Evolutionary conservation across 176 grass and related monocot species (phyloP), one percentile per base, ranked within the genome.

Genomic region (Panicum miliaceum): DNA sequence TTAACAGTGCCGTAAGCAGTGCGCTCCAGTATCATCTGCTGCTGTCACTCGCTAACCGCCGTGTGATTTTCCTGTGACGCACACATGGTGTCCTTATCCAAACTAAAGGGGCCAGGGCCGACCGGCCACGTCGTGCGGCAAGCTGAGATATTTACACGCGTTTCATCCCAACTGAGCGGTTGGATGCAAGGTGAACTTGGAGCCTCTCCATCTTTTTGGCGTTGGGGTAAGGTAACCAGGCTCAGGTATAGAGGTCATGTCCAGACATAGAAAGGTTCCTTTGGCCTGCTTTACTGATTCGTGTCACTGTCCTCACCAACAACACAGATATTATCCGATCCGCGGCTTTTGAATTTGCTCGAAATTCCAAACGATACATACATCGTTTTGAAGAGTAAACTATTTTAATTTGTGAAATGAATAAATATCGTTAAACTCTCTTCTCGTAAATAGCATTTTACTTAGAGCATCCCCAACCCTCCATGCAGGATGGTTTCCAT

Each of bases 61-160:
- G 23, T 23, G 7, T 58, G 4, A 25, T 23, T 23, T 58, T 23
- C 11, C 56, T 11, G 56, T 58, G 56, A 23, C 6, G 23, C 8
- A 35, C 26, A n/a, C 19, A 32, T 20, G 32, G 42, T 3, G 12
- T 32, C 9, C 45, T 3, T 35, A 50, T 46, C 59, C 59, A 73
- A 29, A 71, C 11, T 46, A 20, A 16, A 8, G 22, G n/a, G 9
- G n/a, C 8, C 22, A 18, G 50, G 3, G 50, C 15, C 7, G 50
- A 19, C 15, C 7, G 36, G 54, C 54, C 75, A 43, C 36, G 56
- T 45, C 53, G 64, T 66, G n/a, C 57, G 9, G 5, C 2, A 27
- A 14, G 14, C 65, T 20, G 42, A 62, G 40, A 83, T 62, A 84
- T 60, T 56, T 54, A 34, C 72, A 84, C 71, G 61, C 64, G 72